Conservation (phyloP, 2,329 filamentous ascomycete species). For the Phyllosticta paracitricarpa region DNA sequence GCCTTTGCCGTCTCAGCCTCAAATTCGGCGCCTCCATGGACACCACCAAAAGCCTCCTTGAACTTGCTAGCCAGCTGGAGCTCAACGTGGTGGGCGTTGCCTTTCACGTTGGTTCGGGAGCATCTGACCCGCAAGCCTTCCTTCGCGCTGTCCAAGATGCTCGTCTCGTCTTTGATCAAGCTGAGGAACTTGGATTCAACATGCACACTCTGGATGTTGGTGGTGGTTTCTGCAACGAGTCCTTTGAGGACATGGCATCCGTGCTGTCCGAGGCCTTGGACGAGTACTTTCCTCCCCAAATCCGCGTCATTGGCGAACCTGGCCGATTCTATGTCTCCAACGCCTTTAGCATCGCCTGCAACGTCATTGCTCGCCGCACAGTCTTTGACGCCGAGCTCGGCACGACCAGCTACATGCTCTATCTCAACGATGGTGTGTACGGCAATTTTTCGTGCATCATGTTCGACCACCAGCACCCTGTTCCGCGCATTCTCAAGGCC, state of each 20-base stretch:
- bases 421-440: conserved; percentile 95
- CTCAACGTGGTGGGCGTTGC: conserved; percentile 92
- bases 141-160: conserved; percentile 85
- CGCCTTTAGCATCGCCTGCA: conserved; percentile 90
- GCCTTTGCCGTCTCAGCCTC: conserved; percentile 87
- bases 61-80: conserved; percentile 67
- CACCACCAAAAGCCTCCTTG: conserved; percentile 64
- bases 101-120: conserved; percentile 95
- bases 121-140: conserved; percentile 86
- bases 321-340: conserved; percentile 91
- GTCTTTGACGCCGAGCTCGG: conserved; percentile 60
- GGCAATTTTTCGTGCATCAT: conserved; percentile 99
- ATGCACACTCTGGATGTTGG: conserved; percentile 88
- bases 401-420: conserved; percentile 82
- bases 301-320: conserved; percentile 89
- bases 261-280: conserved; percentile 74
- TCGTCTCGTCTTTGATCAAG: conserved; percentile 79
- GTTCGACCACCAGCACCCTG: conserved; percentile 92
- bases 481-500: conserved; percentile 67
- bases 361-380: conserved; percentile 89
- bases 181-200: conserved; percentile 61
- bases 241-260: conserved; percentile 80
- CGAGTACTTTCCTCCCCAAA: conserved; percentile 70
- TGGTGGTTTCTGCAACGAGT: conserved; percentile 83
- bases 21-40: conserved; percentile 94